Conservation (phyloP, 176 grass and related monocot species). For the Aegilops sharonensis region DNA sequence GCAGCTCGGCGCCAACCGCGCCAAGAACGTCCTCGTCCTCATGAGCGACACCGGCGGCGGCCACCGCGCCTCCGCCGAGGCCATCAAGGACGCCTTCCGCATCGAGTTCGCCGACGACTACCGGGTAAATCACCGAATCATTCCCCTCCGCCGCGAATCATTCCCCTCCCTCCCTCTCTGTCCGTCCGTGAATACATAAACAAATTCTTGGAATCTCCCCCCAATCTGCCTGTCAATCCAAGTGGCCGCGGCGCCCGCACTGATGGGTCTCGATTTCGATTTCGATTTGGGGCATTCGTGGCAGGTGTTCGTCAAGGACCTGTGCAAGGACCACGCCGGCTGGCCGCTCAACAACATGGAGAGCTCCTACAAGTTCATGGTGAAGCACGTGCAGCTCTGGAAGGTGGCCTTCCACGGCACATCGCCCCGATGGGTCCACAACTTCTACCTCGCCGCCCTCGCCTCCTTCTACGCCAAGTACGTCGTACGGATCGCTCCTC, state of each 20-base stretch:
- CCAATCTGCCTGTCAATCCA: not conserved
- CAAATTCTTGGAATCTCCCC: not conserved
- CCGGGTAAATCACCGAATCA: slow-evolving; percentile 30
- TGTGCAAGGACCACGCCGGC: slow-evolving; percentile 95
- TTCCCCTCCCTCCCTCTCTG: not conserved
- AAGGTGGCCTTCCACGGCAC: slow-evolving; percentile 96
- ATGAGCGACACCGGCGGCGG: slow-evolving; percentile 98
- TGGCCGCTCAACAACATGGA: slow-evolving; percentile 99
- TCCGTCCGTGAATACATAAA: not conserved
- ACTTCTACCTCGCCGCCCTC: slow-evolving; percentile 78
- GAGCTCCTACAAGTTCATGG: slow-evolving; percentile 99
- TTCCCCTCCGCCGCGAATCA: too few species aligned
- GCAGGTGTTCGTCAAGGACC: slow-evolving; percentile 95
- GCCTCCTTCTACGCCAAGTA: slow-evolving; percentile 98
- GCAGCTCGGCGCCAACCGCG: slow-evolving; percentile 82
- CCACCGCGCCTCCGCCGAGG: slow-evolving; percentile 90
- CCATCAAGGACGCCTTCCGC: slow-evolving; percentile 91
- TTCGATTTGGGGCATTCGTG: not conserved
- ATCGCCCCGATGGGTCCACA: slow-evolving; percentile 91
- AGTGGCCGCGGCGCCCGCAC: not conserved
- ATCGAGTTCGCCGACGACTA: slow-evolving; percentile 92
- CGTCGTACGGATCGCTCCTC: not conserved
- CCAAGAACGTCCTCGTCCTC: slow-evolving; percentile 94
- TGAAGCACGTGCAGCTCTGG: slow-evolving; percentile 99
- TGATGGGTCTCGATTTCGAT: not conserved